These are phyloP conservation scores for Alternaria rosae DNA, from an alignment of 2,329 filamentous ascomycete genomes.

Conservation along the genomic window DNA sequence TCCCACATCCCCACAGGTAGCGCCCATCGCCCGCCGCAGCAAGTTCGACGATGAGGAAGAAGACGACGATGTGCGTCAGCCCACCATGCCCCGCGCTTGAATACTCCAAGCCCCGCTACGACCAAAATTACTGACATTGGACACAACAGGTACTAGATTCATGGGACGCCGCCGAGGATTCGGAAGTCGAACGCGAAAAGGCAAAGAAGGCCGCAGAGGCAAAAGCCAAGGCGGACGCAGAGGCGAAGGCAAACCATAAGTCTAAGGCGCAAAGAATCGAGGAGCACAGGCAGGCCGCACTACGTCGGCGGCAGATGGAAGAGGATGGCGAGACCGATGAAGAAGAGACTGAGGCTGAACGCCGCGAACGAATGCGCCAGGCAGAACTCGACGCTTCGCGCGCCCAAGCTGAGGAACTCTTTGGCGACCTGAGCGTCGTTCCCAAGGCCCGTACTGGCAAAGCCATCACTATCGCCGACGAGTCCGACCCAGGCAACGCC, in stretches of 20 bases:
- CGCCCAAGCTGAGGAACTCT: slow-evolving; percentile 88
- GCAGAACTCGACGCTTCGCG: slow-evolving; percentile 90
- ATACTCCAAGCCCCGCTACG: slow-evolving; percentile 26
- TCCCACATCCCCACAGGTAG: slow-evolving; percentile 57
- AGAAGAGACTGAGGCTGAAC: slow-evolving; percentile 76
- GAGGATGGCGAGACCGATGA: slow-evolving; percentile 68
- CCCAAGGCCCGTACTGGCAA: slow-evolving; percentile 73
- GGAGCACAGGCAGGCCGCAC: slow-evolving; percentile 70
- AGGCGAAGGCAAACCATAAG: slow-evolving; percentile 90
- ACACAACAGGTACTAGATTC: slow-evolving; percentile 80
- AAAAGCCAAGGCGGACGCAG: slow-evolving; percentile 88
- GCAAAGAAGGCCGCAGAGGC: slow-evolving; percentile 83
- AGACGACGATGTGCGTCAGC: slow-evolving; percentile 74
- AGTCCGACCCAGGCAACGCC: slow-evolving; percentile 75
- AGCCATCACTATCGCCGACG: slow-evolving; percentile 72
- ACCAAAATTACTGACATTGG: slow-evolving; percentile 27
- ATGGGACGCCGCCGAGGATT: slow-evolving; percentile 97
- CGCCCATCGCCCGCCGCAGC: slow-evolving; percentile 59
- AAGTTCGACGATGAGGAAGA: slow-evolving; percentile 95
- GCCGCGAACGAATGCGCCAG: slow-evolving; percentile 75
- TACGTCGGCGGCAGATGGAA: slow-evolving; percentile 65
- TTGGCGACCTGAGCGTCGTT: slow-evolving; percentile 76
- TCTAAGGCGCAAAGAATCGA: slow-evolving; percentile 84
- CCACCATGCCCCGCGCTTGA: slow-evolving; percentile 22
- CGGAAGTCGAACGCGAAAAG: slow-evolving; percentile 95